phyloP scores from a whole-genome alignment of 768 basidiomycete genomes.

The Suillus decipiens region DNA sequence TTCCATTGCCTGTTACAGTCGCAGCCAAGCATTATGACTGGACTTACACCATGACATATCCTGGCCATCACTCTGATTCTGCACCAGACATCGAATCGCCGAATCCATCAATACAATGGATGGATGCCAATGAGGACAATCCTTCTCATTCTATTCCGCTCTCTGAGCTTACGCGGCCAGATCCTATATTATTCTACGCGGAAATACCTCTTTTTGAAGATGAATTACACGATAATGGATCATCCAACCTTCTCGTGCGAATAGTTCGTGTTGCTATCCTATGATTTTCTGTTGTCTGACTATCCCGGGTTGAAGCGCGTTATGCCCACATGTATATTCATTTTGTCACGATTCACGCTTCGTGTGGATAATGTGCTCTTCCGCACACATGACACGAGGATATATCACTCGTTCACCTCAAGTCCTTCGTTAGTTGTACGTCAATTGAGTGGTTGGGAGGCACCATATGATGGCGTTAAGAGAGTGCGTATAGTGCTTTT shows the following conservation, averaged over 20 bases:
- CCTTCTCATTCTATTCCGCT: conserved; percentile 73
- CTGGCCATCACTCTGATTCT: conserved; percentile 50
- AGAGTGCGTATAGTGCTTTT: conserved; percentile 46
- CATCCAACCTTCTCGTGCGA: conserved; percentile 79
- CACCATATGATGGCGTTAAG: conserved; percentile 80
- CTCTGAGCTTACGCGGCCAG: conserved; percentile 80
- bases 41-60: conserved; percentile 93
- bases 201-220: conserved; percentile 95
- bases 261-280: conserved; percentile 60
- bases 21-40: conserved; percentile 92
- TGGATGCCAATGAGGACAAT: conserved; percentile 56
- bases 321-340: conserved; percentile 94
- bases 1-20: conserved; percentile 71
- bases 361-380: conserved; percentile 96
- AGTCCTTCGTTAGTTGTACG: conserved; percentile 65
- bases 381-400: conserved; percentile 82
- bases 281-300: background rate
- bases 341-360: conserved; percentile 88
- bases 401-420: conserved; percentile 82
- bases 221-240: conserved; percentile 96
- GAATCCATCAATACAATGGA: conserved; percentile 42
- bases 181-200: conserved; percentile 98
- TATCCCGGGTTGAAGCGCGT: conserved; percentile 64
- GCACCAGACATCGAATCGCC: conserved; percentile 8
- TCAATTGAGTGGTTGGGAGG: conserved; percentile 90